These are phyloP conservation scores for Suillus plorans DNA, from an alignment of 768 basidiomycete species.

Conservation along the genomic window DNA sequence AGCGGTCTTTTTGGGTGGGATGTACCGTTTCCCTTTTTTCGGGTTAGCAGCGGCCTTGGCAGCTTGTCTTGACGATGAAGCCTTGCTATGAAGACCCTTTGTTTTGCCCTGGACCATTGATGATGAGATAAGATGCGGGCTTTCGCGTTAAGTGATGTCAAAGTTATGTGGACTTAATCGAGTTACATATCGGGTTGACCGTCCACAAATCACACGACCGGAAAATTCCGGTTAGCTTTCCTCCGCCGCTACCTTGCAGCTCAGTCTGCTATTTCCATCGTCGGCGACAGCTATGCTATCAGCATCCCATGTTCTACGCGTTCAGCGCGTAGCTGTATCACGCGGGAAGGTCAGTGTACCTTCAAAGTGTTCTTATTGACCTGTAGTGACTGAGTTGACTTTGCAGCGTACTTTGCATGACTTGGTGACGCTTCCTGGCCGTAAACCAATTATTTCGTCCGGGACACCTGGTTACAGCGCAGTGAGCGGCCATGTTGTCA, in stretches of 20 bases:
- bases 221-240: slow-evolving; percentile 5
- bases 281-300: slow-evolving; percentile 37
- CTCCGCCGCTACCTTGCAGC: slow-evolving; percentile 15
- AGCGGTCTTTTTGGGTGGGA: slow-evolving; percentile 79
- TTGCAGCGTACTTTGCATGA: slow-evolving; percentile 74
- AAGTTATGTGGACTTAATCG: not conserved
- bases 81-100: slow-evolving; percentile 70
- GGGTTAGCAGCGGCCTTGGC: slow-evolving; percentile 65
- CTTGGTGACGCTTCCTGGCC: slow-evolving; percentile 55
- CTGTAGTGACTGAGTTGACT: slow-evolving; percentile 9
- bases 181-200: slow-evolving; percentile 10
- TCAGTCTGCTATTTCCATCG: slow-evolving; percentile 8
- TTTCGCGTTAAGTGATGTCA: not conserved
- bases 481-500: slow-evolving; percentile 87
- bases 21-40: slow-evolving; percentile 77
- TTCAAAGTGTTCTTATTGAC: too few species aligned
- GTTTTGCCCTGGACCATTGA: slow-evolving; percentile 83
- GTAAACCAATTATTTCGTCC: slow-evolving; percentile 68
- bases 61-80: slow-evolving; percentile 53
- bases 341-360: slow-evolving; percentile 43
- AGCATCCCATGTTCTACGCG: slow-evolving; percentile 47
- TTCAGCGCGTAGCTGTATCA: slow-evolving; percentile 48
- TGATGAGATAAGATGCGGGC: not conserved
- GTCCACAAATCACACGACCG: not conserved
- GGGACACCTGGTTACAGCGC: slow-evolving; percentile 86